Percentiles rank a stretch among this genome's conserved stretches.
These are phyloP conservation scores for Chenopodium formosanum DNA, from an alignment of 148 eudicot genomes.

Conservation along the genomic window DNA sequence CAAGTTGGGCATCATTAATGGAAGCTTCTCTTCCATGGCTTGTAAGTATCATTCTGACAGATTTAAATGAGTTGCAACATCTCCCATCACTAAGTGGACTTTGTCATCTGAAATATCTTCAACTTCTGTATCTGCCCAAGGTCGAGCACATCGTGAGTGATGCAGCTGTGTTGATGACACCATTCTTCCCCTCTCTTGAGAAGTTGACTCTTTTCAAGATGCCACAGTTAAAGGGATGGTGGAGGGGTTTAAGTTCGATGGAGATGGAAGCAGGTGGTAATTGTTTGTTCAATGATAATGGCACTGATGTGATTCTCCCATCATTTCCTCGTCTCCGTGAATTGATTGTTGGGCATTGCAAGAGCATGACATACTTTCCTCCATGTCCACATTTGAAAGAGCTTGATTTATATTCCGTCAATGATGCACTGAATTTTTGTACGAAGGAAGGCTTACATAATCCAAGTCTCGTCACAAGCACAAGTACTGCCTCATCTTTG, in stretches of 20 bases:
- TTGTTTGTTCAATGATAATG: neutral
- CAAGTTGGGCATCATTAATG: neutral
- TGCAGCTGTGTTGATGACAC: neutral
- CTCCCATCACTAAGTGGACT: conserved; percentile 10
- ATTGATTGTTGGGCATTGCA: neutral
- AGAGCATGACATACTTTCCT: neutral
- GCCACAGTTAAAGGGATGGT: conserved; percentile 17
- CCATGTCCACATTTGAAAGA: conserved; percentile 1
- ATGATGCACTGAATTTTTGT: neutral
- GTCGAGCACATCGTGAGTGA: neutral
- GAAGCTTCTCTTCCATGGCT: neutral
- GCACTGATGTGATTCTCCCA: neutral
- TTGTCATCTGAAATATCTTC: neutral
- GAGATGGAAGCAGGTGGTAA: neutral
- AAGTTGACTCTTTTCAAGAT: neutral
- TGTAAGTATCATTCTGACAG: neutral
- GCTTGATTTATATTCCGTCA: neutral
- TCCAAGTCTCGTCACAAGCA: neutral
- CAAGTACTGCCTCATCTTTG: neutral
- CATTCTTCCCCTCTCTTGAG: conserved; percentile 16
- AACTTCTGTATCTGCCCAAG: neutral
- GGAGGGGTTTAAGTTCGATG: neutral
- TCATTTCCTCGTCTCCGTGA: conserved; percentile 4
- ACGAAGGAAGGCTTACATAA: neutral
- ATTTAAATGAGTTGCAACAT: neutral